Conservation (phyloP, 768 basidiomycete genomes). For the Leccinum arenicola region DNA sequence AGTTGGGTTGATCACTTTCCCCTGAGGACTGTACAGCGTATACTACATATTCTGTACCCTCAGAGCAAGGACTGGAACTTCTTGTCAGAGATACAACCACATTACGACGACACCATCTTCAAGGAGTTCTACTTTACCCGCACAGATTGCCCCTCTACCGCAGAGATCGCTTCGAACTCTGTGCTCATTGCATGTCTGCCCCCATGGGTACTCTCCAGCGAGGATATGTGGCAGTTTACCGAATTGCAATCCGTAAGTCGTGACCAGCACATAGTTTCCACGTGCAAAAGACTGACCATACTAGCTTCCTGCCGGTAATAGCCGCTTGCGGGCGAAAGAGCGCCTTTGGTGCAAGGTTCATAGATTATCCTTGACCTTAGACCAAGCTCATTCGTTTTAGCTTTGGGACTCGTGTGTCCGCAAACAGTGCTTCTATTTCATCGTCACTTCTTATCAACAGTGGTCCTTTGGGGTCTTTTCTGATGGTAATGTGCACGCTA, state of each 20-base stretch:
- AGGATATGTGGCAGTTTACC: constrained; percentile 53
- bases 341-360: constrained; percentile 61
- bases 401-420: constrained; percentile 54
- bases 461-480: constrained; percentile 65
- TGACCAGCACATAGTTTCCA: background rate
- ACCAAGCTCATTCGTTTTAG: constrained; percentile 18
- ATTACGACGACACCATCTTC: constrained; percentile 41
- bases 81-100: constrained; percentile 30
- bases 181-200: constrained; percentile 59
- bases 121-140: constrained; percentile 46
- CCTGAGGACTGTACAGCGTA: constrained; percentile 32
- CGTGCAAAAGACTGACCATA: background rate
- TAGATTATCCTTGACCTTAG: background rate
- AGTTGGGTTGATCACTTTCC: constrained; percentile 34
- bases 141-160: constrained; percentile 16
- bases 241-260: constrained; percentile 33
- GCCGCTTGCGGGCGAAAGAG: constrained; percentile 49
- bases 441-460: constrained; percentile 56
- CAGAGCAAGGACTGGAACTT: constrained; percentile 44
- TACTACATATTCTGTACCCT: constrained; percentile 45
- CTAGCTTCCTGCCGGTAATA: constrained; percentile 27
- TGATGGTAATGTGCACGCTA: constrained; percentile 35
- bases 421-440: constrained; percentile 50
- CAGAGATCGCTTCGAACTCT: constrained; percentile 31
- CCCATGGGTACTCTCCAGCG: constrained; percentile 54